A percentile compares a stretch with the other conserved stretches of the same genome.
Evolutionary conservation across 2,329 filamentous ascomycete species (phyloP).

Genomic region (Sporothrix globosa): DNA sequence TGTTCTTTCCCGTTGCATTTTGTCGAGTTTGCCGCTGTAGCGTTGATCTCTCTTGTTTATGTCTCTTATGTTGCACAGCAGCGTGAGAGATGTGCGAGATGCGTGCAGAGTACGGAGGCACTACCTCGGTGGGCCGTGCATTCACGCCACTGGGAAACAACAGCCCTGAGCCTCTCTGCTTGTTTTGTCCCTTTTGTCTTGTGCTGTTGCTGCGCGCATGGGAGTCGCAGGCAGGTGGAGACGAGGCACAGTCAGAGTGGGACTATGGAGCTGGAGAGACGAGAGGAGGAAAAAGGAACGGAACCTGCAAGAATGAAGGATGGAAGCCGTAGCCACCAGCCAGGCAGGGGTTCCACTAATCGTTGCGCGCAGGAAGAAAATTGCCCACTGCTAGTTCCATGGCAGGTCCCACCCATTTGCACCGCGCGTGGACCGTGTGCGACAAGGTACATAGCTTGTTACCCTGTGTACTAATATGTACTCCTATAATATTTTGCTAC

Average conservation of each 20-base stretch:
- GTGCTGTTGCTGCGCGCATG: conserved; percentile 20
- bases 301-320: conserved; percentile 15
- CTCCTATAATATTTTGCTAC: background rate
- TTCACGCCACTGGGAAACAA: conserved; percentile 27
- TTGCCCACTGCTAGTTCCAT: conserved; percentile 19
- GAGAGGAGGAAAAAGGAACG: conserved; percentile 13
- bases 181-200: conserved; percentile 1
- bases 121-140: conserved; percentile 31
- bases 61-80: conserved; percentile 26
- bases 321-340: conserved; percentile 15
- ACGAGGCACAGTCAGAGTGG: conserved; percentile 24
- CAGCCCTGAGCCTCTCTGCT: conserved; percentile 5
- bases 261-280: conserved; percentile 11
- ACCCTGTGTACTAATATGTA: background rate
- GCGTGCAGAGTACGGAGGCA: background rate
- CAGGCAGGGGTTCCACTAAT: conserved; percentile 20
- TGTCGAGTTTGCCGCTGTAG: conserved; percentile 29
- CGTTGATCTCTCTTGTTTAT: conserved; percentile 7
- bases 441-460: conserved; percentile 1
- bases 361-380: conserved; percentile 23
- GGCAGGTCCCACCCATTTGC: conserved; percentile 25
- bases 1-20: conserved; percentile 16
- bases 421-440: conserved; percentile 10
- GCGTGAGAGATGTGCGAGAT: background rate
- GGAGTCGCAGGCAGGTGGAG: conserved; percentile 28